Evolutionary conservation across 257 asterid genomes (phyloP).

Genomic region (Oldenlandia corymbosa): DNA sequence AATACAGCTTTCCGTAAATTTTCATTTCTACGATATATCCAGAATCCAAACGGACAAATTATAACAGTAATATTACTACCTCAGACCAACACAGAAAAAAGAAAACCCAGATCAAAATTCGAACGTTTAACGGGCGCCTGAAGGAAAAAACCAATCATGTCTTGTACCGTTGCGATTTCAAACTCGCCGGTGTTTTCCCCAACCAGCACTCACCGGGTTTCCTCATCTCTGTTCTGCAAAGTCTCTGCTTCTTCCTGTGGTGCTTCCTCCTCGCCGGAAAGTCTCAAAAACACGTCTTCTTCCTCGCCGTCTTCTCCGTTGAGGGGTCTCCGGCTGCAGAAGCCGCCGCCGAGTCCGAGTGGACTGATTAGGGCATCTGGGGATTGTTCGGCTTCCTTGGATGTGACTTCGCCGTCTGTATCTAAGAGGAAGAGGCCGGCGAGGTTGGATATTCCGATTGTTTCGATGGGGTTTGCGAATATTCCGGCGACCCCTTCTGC

Average conservation of each 20-base stretch:
- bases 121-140: too few relatives aligned
- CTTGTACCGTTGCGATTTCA: slow-evolving; percentile 49
- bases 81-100: neutral
- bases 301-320: slow-evolving; percentile 49
- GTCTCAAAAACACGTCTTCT: slow-evolving; percentile 26
- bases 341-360: slow-evolving; percentile 32
- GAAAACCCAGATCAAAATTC: too few relatives aligned
- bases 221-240: slow-evolving; percentile 25
- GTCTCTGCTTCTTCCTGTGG: slow-evolving; percentile 25
- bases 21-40: neutral
- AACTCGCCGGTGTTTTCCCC: slow-evolving; percentile 59
- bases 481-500: slow-evolving; percentile 21
- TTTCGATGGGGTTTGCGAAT: slow-evolving; percentile 19
- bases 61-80: neutral
- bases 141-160: too few relatives aligned
- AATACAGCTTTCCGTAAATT: neutral
- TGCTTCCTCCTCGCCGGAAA: slow-evolving; percentile 26
- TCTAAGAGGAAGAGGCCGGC: slow-evolving; percentile 40
- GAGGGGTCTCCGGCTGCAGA: slow-evolving; percentile 46
- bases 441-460: slow-evolving; percentile 34
- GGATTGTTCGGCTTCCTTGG: slow-evolving; percentile 21
- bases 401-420: slow-evolving; percentile 16
- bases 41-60: neutral
- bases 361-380: slow-evolving; percentile 42
- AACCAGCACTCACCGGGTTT: slow-evolving; percentile 20